A percentile compares a stretch with the other conserved stretches of the same genome.
These are phyloP conservation scores for Xylariaceae sp. DNA, from an alignment of 2,329 filamentous ascomycete genomes.

Conservation along the genomic window DNA sequence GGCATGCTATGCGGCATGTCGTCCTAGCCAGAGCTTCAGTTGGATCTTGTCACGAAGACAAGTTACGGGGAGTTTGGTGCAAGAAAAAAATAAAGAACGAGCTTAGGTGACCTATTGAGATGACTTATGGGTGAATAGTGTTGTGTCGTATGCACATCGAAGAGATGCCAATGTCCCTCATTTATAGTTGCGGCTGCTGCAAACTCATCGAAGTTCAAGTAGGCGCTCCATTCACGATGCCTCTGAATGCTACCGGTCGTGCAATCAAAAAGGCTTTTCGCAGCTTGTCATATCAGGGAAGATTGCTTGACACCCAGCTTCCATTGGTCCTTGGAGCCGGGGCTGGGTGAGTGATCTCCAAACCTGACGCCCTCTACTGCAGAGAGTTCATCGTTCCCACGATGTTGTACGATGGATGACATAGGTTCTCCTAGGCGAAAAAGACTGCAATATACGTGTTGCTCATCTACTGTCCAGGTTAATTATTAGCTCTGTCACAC, in stretches of 20 bases:
- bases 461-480: conserved; percentile 18
- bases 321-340: conserved; percentile 34
- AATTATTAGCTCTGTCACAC: conserved; percentile 30
- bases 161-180: conserved; percentile 4
- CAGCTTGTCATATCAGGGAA: conserved; percentile 29
- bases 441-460: conserved; percentile 26
- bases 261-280: conserved; percentile 26
- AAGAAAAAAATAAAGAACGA: conserved; percentile 29
- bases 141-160: conserved; percentile 18
- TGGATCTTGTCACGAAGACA: conserved; percentile 7
- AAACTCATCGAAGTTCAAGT: conserved; percentile 8
- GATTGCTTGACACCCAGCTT: conserved; percentile 19
- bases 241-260: conserved; percentile 13
- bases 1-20: conserved; percentile 38
- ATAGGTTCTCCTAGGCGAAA: conserved; percentile 20
- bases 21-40: not conserved
- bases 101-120: conserved; percentile 27
- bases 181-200: conserved; percentile 25
- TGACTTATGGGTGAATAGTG: conserved; percentile 21
- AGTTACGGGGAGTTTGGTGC: not conserved
- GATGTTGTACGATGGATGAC: conserved; percentile 34
- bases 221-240: conserved; percentile 11
- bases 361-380: conserved; percentile 27
- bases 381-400: conserved; percentile 29
- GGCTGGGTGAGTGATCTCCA: conserved; percentile 26